A percentile compares a stretch with the other conserved stretches of the same genome.
Evolutionary conservation across 768 basidiomycete species (phyloP).

Genomic region (Naematelia encephala): DNA sequence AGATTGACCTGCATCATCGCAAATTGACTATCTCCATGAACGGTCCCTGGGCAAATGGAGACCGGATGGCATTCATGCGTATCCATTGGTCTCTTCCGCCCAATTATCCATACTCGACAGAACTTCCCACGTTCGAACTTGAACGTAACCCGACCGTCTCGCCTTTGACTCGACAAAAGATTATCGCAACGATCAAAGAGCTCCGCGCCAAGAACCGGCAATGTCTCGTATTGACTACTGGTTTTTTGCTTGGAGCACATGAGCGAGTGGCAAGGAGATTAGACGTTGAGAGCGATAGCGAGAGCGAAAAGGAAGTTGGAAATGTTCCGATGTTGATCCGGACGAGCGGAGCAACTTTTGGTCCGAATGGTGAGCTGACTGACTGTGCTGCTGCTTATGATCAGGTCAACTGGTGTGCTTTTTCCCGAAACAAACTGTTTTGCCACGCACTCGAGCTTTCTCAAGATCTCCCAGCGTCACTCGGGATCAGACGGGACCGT

Average conservation of each 20-base stretch:
- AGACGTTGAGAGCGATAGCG: slow-evolving; percentile 44
- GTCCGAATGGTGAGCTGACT: slow-evolving; percentile 67
- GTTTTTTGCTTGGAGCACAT: slow-evolving; percentile 67
- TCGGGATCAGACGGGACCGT: slow-evolving; percentile 16
- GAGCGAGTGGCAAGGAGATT: slow-evolving; percentile 51
- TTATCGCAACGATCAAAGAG: slow-evolving; percentile 69
- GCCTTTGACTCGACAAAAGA: slow-evolving; percentile 69
- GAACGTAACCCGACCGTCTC: slow-evolving; percentile 80
- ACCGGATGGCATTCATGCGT: slow-evolving; percentile 73
- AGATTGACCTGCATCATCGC: slow-evolving; percentile 56
- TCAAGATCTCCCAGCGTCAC: slow-evolving; percentile 40
- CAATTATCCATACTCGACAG: slow-evolving; percentile 58
- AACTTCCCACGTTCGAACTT: slow-evolving; percentile 70
- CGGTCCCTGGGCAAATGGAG: slow-evolving; percentile 85
- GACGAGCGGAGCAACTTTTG: slow-evolving; percentile 83
- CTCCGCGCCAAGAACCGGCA: slow-evolving; percentile 72
- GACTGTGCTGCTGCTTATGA: slow-evolving; percentile 10
- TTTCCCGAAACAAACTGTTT: slow-evolving; percentile 56
- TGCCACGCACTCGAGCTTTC: slow-evolving; percentile 25
- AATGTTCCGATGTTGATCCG: slow-evolving; percentile 70
- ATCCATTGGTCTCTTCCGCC: slow-evolving; percentile 85
- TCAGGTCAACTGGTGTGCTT: slow-evolving; percentile 83
- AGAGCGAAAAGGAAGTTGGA: slow-evolving; percentile 50
- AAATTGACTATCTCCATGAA: slow-evolving; percentile 81
- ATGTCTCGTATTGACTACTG: slow-evolving; percentile 76